Evolutionary conservation across 2,329 filamentous ascomycete species (phyloP), one percentile per base, ranked within the genome.

Genomic region (Neoscytalidium dimidiatum): DNA sequence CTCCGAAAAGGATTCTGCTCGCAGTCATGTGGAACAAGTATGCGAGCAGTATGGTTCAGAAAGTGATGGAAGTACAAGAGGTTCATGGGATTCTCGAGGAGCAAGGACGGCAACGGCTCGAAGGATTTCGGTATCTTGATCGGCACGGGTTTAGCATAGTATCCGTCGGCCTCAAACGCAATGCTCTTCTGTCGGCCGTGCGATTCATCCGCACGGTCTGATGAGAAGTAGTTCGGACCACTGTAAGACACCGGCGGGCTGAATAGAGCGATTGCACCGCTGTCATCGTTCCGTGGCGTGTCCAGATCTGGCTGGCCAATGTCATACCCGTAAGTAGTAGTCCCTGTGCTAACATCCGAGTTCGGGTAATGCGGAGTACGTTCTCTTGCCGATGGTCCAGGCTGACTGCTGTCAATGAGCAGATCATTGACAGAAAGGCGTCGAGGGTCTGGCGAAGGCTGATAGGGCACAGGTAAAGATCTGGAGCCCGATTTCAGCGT

Each of bases 21-120:
- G 71, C 86, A 89, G 70, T 89, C 86, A 71, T 89, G 86, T 1
- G 86, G 84, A 2, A 87, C 83, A 64, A 87, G 74, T 69, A 88
- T 88, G 66, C 87, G 86, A 7, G 91, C 91, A 3, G 92, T 95
- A 75, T 95, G 90, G 70, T 94, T 92, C 66, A 95, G 82, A 72
- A 95, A 89, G 70, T 89, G 87, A 72, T 90, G 87, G 68, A 90
- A 90, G 71, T 90, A 90, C 69, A 95, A 83, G 67, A 95, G 77
- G 71, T 95, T 94, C 86, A 94, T 94, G 1, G 88, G 90, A 70
- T 92, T 94, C 41, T 90, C 85, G 48, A 85, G 77, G 31, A 93
- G 79, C 9, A 85, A 78, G 3, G 79, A 71, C 4, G 87, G 87
- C 23, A 90, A 73, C 2, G 83, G 83, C 64, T 83, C 86, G 33